phyloP scores from a whole-genome alignment of 106 monocot genomes.

The Hemerocallis citrina region DNA sequence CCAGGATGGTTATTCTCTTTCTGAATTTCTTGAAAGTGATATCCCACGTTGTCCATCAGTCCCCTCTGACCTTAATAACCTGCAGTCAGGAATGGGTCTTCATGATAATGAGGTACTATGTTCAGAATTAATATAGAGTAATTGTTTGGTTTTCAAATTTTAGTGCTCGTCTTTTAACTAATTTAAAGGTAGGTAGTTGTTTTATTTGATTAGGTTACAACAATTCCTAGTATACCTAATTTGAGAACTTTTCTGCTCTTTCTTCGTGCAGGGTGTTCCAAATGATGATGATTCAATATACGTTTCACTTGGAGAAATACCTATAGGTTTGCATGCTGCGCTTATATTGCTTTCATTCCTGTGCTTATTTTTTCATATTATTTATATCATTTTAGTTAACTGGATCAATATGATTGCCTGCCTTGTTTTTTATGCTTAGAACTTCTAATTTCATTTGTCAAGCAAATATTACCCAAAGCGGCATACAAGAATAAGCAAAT shows the following conservation, averaged over 20 bases:
- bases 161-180: neutral
- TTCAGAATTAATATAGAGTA: too few species aligned
- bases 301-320: conserved; percentile 39
- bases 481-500: too few species aligned
- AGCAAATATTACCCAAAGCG: too few species aligned
- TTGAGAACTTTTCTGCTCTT: neutral
- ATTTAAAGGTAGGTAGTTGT: too few species aligned
- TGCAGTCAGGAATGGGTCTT: conserved; percentile 22
- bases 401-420: too few species aligned
- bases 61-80: conserved; percentile 31
- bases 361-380: too few species aligned
- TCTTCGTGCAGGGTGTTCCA: conserved; percentile 30
- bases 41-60: conserved; percentile 40
- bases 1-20: conserved; percentile 53
- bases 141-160: neutral
- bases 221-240: too few species aligned
- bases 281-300: conserved; percentile 44
- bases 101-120: conserved; percentile 30
- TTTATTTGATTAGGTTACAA: too few species aligned
- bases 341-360: too few species aligned
- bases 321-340: conserved; percentile 28
- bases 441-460: too few species aligned
- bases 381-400: too few species aligned
- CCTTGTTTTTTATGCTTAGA: too few species aligned
- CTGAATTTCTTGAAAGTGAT: conserved; percentile 53